These are phyloP conservation scores for Basipetospora chlamydospora DNA, from an alignment of 2,329 filamentous ascomycete species.

Conservation along the genomic window DNA sequence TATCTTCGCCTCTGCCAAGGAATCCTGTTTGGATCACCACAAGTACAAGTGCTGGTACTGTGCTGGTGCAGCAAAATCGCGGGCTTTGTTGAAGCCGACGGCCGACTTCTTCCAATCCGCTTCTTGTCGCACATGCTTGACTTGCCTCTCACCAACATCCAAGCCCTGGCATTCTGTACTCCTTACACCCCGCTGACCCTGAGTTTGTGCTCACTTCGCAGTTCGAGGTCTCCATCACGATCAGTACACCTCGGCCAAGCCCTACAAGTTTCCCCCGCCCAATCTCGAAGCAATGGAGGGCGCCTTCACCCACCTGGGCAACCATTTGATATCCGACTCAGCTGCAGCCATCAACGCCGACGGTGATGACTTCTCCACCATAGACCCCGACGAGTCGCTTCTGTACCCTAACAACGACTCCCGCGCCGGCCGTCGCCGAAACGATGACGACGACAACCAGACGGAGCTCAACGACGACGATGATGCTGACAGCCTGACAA, in stretches of 20 bases:
- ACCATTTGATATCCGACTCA: slow-evolving; percentile 73
- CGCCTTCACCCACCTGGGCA: slow-evolving; percentile 77
- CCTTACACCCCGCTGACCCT: no score
- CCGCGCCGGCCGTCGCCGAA: slow-evolving; percentile 49
- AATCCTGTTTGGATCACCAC: no score
- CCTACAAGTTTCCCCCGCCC: no score
- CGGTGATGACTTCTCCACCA: slow-evolving; percentile 56
- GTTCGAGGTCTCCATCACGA: neutral
- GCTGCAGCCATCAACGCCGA: slow-evolving; percentile 78
- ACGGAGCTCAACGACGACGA: slow-evolving; percentile 76
- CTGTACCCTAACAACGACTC: slow-evolving; percentile 53
- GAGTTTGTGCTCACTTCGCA: neutral
- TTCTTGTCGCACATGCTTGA: no score
- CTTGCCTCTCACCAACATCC: no score
- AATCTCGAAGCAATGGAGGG: slow-evolving; percentile 73
- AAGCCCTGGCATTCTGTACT: no score
- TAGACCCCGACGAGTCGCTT: slow-evolving; percentile 67
- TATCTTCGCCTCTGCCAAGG: no score
- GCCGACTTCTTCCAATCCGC: neutral
- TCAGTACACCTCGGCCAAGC: no score
- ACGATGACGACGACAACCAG: slow-evolving; percentile 82
- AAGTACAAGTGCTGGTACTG: no score
- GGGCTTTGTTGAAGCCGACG: neutral
- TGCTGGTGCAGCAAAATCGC: no score
- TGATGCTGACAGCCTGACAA: slow-evolving; percentile 61